These are phyloP conservation scores for Irpex sp. DNA, from an alignment of 1,284 basidiomycete species.

Conservation along the genomic window DNA sequence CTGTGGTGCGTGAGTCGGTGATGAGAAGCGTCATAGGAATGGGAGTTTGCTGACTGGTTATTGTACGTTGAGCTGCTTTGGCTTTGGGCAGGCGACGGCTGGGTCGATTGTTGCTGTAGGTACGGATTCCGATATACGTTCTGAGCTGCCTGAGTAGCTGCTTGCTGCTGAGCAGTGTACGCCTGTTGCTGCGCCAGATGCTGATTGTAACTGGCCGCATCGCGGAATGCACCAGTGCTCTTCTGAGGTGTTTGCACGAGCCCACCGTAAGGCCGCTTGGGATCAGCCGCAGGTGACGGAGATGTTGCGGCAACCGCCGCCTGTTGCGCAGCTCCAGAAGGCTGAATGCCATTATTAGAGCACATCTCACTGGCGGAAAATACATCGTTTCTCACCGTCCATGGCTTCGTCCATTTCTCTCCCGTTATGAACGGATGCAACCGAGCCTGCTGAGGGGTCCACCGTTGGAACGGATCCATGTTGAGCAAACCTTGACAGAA, in stretches of 20 bases:
- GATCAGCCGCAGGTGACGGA: slow-evolving; percentile 41
- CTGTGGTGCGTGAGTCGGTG: slow-evolving; percentile 41
- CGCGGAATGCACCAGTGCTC: slow-evolving; percentile 82
- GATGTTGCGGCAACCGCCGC: slow-evolving; percentile 11
- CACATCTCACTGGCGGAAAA: background rate
- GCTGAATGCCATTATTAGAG: slow-evolving; percentile 13
- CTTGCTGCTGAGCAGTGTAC: slow-evolving; percentile 82
- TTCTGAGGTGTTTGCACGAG: slow-evolving; percentile 79
- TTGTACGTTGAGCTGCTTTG: slow-evolving; percentile 20
- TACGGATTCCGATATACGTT: slow-evolving; percentile 74
- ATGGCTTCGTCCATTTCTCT: slow-evolving; percentile 89
- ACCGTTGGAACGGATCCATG: slow-evolving; percentile 91
- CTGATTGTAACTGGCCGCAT: slow-evolving; percentile 93
- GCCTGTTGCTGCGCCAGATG: slow-evolving; percentile 93
- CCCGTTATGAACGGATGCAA: slow-evolving; percentile 98
- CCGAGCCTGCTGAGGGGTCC: slow-evolving; percentile 96
- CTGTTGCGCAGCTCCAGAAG: slow-evolving; percentile 29
- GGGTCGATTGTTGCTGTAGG: slow-evolving; percentile 38
- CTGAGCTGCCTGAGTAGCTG: slow-evolving; percentile 61
- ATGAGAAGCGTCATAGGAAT: slow-evolving; percentile 25
- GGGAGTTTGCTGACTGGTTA: slow-evolving; percentile 18
- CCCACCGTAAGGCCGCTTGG: slow-evolving; percentile 94
- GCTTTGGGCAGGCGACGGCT: slow-evolving; percentile 34
- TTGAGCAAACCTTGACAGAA: slow-evolving; percentile 95
- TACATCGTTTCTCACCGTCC: slow-evolving; percentile 49